Base-by-base conservation (phyloP, 164 flowering plant species). In the Stephania yunnanensis region DNA sequence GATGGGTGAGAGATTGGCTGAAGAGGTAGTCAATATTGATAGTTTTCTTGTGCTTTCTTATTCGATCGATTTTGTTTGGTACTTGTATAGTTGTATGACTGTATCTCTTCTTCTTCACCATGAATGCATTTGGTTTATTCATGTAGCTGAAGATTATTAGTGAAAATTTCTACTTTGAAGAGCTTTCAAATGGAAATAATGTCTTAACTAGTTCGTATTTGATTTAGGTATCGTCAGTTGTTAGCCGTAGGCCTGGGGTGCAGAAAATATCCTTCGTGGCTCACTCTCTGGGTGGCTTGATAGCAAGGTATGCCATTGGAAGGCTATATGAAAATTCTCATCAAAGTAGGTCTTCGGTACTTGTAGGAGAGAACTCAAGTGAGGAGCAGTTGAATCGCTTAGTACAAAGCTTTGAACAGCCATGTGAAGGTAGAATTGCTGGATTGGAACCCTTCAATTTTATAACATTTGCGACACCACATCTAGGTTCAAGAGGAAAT, bases 401-500 rank as follows among this genome's bases (percentile, higher is more conserved):
- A 12, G 46, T 61, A 36, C 81, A 80, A 72, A 9, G 30, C 65
- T 79, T 69, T 78, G 84, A 86, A 58, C 84, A 78, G 72, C 80
- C 79, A 80, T 77, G 42, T 76, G 79, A 81, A 83, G 88, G 78
- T 77, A 87, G 77, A 78, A 86, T 95, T 75, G 99, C 95, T 78
- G 98, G 98, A 72, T 80, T 94, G 82, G 91, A 90, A 81, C 97
- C 99, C 6, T 82, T 95, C 83, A 95, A 95, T 80, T 93, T 95
- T 73, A 85, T 95, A 78, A 95, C 99, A 69, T 76, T 91, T 87
- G 99, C 99, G 61, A 87, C 98, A 55, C 99, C 99, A 19, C 99
- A 95, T 84, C 87, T 95, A 76, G 99, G 99, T 69, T 89, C 95
- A 68, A 84, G 89, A 75, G 98, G 99, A 70, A 83, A 92, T 79